These are phyloP conservation scores for Chalara sp. DNA, from an alignment of 2,329 filamentous ascomycete genomes.

Conservation along the genomic window DNA sequence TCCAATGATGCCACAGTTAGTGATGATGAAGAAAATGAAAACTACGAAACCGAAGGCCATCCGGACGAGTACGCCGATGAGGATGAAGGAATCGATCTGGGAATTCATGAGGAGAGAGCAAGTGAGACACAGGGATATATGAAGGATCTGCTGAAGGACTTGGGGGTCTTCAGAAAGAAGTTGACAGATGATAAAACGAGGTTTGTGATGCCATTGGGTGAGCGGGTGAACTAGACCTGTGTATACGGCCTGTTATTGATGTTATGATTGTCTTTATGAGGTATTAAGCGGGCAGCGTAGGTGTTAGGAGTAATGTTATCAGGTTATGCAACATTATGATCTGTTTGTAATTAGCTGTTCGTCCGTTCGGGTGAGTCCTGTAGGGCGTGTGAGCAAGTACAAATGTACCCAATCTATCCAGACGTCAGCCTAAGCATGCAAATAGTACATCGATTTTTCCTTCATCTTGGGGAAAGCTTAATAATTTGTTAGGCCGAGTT, in stretches of 20 bases:
- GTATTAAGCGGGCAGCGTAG: conserved; percentile 11
- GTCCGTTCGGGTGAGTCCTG: background rate
- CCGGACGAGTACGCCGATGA: conserved; percentile 42
- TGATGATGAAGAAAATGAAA: conserved; percentile 25
- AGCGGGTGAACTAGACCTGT: conserved; percentile 29
- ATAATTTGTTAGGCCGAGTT: too few species aligned
- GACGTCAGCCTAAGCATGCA: too few species aligned
- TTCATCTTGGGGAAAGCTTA: too few species aligned
- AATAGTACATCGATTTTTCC: too few species aligned
- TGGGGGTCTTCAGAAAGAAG: conserved; percentile 77
- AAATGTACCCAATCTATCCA: too few species aligned
- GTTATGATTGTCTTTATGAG: conserved; percentile 2
- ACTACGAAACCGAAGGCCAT: conserved; percentile 21
- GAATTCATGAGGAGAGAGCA: conserved; percentile 44
- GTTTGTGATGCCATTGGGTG: conserved; percentile 47
- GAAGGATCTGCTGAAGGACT: conserved; percentile 73
- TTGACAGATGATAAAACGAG: conserved; percentile 73
- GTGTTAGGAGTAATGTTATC: conserved; percentile 16
- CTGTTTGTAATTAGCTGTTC: background rate
- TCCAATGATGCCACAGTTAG: conserved; percentile 12
- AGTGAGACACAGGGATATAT: conserved; percentile 77
- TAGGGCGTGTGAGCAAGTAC: background rate
- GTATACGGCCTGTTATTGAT: background rate
- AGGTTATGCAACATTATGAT: background rate
- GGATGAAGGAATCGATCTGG: conserved; percentile 49